Percentiles rank a stretch among this genome's conserved stretches.
Conservation (phyloP, 2,329 filamentous ascomycete genomes). For the Leptographium procerum region DNA sequence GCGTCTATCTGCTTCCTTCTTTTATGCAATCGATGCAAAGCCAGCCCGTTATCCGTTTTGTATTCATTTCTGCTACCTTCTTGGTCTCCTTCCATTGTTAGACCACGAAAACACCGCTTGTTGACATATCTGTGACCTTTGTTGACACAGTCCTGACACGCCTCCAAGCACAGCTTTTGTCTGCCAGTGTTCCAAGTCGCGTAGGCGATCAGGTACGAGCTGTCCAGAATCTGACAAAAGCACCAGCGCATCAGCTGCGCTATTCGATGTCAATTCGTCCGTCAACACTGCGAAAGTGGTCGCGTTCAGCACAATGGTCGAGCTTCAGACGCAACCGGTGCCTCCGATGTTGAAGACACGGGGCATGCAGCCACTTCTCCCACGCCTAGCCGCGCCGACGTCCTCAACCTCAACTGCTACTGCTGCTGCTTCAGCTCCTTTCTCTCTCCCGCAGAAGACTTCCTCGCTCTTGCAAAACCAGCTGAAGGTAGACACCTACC, state of each 20-base stretch:
- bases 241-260: not conserved
- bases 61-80: not conserved
- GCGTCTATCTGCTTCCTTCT: not conserved
- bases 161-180: no score
- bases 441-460: slow-evolving; percentile 12
- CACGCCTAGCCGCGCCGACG: not conserved
- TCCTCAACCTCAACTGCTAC: not conserved
- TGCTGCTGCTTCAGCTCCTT: slow-evolving; percentile 1
- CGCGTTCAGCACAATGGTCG: slow-evolving; percentile 12
- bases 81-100: not conserved
- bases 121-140: not conserved
- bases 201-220: not conserved
- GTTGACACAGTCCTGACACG: not conserved
- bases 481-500: slow-evolving; percentile 49
- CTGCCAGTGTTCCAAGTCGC: no score
- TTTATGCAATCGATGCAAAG: not conserved
- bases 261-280: not conserved
- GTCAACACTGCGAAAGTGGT: not conserved
- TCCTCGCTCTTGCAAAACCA: slow-evolving; percentile 26
- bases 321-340: slow-evolving; percentile 15
- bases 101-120: not conserved
- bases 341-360: slow-evolving; percentile 12
- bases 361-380: not conserved
- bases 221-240: not conserved
- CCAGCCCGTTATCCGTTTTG: not conserved